These are phyloP conservation scores for Phytophthora pseudosyringae DNA, from an alignment of 352 stramenopile genomes.

Conservation along the genomic window DNA sequence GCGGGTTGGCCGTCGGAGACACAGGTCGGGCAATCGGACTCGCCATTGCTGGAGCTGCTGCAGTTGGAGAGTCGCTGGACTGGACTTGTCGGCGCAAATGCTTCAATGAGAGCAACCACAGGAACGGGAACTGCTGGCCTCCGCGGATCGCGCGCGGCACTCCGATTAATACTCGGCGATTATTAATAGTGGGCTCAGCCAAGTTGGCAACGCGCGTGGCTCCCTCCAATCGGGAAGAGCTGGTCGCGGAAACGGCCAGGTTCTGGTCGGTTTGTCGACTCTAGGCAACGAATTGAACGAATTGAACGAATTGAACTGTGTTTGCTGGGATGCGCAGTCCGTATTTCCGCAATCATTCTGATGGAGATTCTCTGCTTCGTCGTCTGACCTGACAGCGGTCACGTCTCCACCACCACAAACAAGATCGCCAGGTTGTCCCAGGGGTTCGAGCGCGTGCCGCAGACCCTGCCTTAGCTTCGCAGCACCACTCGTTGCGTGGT, in stretches of 20 bases:
- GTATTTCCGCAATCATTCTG: slow-evolving; percentile 30
- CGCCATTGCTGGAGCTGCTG: slow-evolving; percentile 20
- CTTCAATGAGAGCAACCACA: neutral
- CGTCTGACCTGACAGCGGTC: too few relatives aligned
- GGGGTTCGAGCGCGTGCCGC: neutral
- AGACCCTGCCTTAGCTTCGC: too few relatives aligned
- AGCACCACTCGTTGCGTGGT: too few relatives aligned
- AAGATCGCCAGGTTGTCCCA: neutral
- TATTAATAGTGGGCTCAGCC: too few relatives aligned
- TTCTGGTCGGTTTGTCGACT: slow-evolving; percentile 21
- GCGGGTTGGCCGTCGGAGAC: slow-evolving; percentile 10
- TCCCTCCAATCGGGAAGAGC: slow-evolving; percentile 16
- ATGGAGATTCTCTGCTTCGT: neutral
- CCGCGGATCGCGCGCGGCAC: neutral
- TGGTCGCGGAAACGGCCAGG: slow-evolving; percentile 3
- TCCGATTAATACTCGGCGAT: too few relatives aligned
- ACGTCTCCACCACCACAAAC: too few relatives aligned
- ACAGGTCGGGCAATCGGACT: slow-evolving; percentile 16
- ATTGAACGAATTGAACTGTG: slow-evolving; percentile 8
- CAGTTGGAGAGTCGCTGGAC: neutral
- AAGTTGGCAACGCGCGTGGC: slow-evolving; percentile 5
- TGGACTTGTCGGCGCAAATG: slow-evolving; percentile 15
- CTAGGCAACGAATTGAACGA: neutral
- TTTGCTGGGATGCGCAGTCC: slow-evolving; percentile 16
- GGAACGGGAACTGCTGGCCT: slow-evolving; percentile 10